Conservation (phyloP, 192 early-diverging fungal species). For the Coemansia sp. region DNA sequence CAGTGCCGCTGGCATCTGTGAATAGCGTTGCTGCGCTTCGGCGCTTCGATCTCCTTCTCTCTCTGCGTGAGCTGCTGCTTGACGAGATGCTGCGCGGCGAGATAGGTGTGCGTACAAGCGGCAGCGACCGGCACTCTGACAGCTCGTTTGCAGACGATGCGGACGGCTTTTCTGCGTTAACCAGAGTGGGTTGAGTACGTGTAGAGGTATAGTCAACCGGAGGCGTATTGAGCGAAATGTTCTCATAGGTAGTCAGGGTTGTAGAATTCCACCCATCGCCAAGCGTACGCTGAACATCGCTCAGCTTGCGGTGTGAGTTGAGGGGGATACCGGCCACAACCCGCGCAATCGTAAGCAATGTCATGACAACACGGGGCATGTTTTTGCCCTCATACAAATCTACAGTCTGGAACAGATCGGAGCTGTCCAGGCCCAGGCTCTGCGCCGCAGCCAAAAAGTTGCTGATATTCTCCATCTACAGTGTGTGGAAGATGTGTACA, state of each 20-base stretch:
- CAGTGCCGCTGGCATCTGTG: constrained; percentile 14
- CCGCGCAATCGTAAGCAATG: constrained; percentile 69
- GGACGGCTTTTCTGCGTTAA: constrained; percentile 10
- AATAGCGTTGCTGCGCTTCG: constrained; percentile 48
- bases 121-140: neutral
- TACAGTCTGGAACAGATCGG: constrained; percentile 76
- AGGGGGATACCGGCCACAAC: constrained; percentile 56
- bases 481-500: neutral
- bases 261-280: constrained; percentile 45
- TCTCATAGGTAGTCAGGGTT: constrained; percentile 30
- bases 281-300: constrained; percentile 31
- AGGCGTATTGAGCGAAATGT: neutral
- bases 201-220: constrained; percentile 21
- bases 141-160: neutral
- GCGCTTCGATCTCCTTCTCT: constrained; percentile 44
- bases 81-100: constrained; percentile 7
- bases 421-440: constrained; percentile 69
- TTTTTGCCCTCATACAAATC: constrained; percentile 82
- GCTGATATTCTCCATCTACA: constrained; percentile 82
- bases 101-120: neutral
- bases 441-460: constrained; percentile 72
- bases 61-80: constrained; percentile 21
- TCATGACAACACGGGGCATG: constrained; percentile 72
- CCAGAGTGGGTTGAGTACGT: constrained; percentile 41
- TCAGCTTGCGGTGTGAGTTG: constrained; percentile 40